Base-by-base conservation (phyloP, 2,329 filamentous ascomycete species). In the Paraconiothyrium sp. region DNA sequence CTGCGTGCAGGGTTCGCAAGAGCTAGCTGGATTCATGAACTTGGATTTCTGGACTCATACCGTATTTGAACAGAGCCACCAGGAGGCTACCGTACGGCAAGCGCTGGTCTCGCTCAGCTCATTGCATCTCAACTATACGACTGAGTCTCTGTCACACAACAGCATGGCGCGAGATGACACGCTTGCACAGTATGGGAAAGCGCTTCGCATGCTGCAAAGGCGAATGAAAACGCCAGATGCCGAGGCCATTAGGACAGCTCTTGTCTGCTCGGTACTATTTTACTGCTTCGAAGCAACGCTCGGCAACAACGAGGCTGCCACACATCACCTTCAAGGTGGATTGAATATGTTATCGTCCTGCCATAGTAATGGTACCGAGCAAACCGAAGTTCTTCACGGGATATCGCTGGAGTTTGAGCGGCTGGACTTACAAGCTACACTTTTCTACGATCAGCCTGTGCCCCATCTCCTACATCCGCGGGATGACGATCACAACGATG, bases 191-290 rank as follows among this genome's bases (percentile, higher is more conserved):
- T 61, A 61, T 30, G 54, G 54, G 13, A 47, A 49, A 51, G 54
- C 54, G 5, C 54, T 61, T 34, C 59, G 59, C 30, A 52, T 52
- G 43, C 59, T 61, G 11, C 47, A 52, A n/a, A 46, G 46, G 30
- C 54, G 48, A 2, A 27, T 61, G 46, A 35, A 51, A 4, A 54
- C 44, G 30, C 22, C 59, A 7, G 27, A 24, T 27, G 16, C 39
- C 2, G 54, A 49, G 41, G 32, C 54, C 6, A 48, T 27, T 4
- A 54, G 44, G 49, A 32, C 41, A 16, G 48, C 54, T 22, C 39
- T 61, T n/a, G 22, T 58, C 35, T 61, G 59, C 37, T 57, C 54
- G 10, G 39, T 61, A 8, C 32, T 61, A n/a, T 61, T 61, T 32
- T 58, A 41, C 43, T 61, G 59, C 41, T 61, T 61, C 35, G 59